These are phyloP conservation scores for Neurospora crassa DNA, from an alignment of 2,329 filamentous ascomycete species.

Conservation along the genomic window DNA sequence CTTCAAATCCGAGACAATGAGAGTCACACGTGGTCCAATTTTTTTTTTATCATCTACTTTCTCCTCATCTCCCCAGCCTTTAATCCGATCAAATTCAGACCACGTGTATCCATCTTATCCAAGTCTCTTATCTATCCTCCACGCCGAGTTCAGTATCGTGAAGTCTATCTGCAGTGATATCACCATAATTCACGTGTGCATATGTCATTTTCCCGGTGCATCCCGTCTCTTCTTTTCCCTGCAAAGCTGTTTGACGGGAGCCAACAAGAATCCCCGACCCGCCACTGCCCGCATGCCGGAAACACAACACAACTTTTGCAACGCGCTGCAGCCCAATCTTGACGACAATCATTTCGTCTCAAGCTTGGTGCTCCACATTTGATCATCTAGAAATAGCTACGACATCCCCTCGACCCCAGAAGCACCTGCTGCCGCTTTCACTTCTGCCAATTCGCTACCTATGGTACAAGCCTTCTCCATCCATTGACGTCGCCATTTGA, in stretches of 20 bases:
- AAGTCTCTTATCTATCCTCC: not conserved
- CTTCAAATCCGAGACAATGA: not conserved
- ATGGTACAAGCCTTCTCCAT: not conserved
- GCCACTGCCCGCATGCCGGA: not conserved
- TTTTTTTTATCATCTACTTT: not conserved
- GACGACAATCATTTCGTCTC: not conserved
- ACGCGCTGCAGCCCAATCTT: not conserved
- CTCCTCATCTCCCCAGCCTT: not conserved
- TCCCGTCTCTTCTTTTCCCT: not conserved
- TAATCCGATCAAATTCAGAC: not conserved
- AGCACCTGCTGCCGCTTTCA: not conserved
- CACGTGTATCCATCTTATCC: not conserved
- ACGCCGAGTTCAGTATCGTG: not conserved
- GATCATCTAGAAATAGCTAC: not conserved
- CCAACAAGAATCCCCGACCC: not conserved
- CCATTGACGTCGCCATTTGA: not conserved
- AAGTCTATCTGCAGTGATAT: not conserved
- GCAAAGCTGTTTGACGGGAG: not conserved
- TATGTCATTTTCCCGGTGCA: not conserved
- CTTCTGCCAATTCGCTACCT: not conserved
- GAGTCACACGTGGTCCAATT: not conserved
- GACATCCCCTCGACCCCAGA: not conserved
- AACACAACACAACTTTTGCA: not conserved
- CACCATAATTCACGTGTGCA: not conserved
- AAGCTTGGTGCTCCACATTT: not conserved